Conservation (phyloP, 2,329 filamentous ascomycete species). For the Alternaria incomplexa region DNA sequence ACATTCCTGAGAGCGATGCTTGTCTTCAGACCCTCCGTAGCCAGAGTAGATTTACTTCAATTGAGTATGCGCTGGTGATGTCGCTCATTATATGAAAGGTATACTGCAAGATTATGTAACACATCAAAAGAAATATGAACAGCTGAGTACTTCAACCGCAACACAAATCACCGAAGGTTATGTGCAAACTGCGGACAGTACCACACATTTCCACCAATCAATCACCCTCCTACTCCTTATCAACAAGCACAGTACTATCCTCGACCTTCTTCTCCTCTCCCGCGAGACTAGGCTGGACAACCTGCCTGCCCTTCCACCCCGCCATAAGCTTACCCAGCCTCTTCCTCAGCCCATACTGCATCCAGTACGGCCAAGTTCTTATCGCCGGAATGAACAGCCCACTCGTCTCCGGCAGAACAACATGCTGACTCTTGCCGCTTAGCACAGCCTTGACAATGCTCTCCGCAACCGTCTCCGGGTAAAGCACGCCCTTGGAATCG, state of each 20-base stretch:
- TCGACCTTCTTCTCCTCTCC: constrained; percentile 26
- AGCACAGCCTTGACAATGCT: constrained; percentile 67
- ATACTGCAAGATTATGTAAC: background rate
- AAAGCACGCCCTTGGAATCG: constrained; percentile 56
- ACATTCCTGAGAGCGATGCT: background rate
- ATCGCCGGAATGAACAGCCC: constrained; percentile 41
- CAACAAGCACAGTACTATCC: constrained; percentile 37
- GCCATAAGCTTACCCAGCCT: constrained; percentile 42
- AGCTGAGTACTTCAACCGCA: background rate
- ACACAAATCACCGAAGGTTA: background rate
- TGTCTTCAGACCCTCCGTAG: too few species aligned
- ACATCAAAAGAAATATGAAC: background rate
- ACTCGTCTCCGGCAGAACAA: constrained; percentile 59
- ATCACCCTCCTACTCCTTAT: constrained; percentile 7
- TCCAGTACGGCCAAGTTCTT: constrained; percentile 67
- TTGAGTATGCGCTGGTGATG: background rate
- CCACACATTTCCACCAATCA: background rate
- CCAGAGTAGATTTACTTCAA: background rate
- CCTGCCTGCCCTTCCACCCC: constrained; percentile 46
- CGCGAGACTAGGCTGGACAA: constrained; percentile 44
- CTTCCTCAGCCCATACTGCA: constrained; percentile 61
- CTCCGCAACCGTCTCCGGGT: constrained; percentile 69
- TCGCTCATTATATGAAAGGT: background rate
- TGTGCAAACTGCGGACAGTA: background rate
- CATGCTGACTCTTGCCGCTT: constrained; percentile 62